Percentiles rank a stretch among this genome's conserved stretches.
These are phyloP conservation scores for Akanthomyces muscarius DNA, from an alignment of 2,329 filamentous ascomycete genomes.

Conservation along the genomic window DNA sequence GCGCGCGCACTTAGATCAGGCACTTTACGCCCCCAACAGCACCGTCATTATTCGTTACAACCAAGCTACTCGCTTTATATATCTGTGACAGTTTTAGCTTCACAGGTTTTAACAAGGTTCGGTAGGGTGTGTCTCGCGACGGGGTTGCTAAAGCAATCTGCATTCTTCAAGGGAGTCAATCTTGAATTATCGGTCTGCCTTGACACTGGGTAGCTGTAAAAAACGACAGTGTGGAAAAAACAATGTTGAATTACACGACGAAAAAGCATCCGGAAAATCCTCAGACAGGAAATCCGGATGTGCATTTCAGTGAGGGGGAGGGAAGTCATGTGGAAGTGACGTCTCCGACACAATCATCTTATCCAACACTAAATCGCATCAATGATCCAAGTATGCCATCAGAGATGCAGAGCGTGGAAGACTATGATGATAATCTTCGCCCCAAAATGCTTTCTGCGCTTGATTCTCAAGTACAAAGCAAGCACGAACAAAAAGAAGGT, in stretches of 20 bases:
- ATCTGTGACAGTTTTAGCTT: neutral
- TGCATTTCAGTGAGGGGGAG: neutral
- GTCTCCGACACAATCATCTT: neutral
- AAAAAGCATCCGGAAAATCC: neutral
- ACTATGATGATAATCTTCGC: slow-evolving; percentile 39
- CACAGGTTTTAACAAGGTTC: neutral
- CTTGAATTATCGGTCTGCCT: neutral
- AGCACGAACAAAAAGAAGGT: neutral
- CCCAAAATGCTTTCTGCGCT: slow-evolving; percentile 23
- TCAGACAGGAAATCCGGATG: neutral
- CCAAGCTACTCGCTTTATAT: neutral
- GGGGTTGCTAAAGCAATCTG: neutral
- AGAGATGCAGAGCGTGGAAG: slow-evolving; percentile 43
- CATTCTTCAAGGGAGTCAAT: neutral
- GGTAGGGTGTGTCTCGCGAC: neutral
- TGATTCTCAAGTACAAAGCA: neutral
- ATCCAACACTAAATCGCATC: neutral
- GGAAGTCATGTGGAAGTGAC: neutral
- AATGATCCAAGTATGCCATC: slow-evolving; percentile 26
- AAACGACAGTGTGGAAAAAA: neutral
- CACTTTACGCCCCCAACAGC: neutral
- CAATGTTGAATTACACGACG: neutral
- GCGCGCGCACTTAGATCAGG: neutral
- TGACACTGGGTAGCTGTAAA: neutral
- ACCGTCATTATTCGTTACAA: too few relatives aligned